Base-by-base conservation (phyloP, 2,329 filamentous ascomycete genomes). In the Aspergillus pseudoviridinutans region DNA sequence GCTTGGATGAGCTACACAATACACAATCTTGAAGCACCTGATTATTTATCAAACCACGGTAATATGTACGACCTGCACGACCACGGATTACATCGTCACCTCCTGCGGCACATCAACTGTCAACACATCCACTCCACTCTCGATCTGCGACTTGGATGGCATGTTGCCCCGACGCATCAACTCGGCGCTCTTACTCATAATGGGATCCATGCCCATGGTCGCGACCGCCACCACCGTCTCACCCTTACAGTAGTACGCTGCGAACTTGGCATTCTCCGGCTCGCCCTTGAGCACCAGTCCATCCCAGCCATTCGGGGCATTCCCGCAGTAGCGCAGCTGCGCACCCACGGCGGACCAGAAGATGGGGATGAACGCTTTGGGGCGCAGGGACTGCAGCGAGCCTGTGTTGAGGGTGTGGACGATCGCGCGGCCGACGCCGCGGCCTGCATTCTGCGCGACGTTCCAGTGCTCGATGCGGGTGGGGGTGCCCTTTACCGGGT, bases 391-490 rank as follows among this genome's bases (percentile, higher is more conserved):
- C 2, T 62, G 62, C 75, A 69, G 58, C 1, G 66, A 57, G 1
- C 62, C 54, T 6, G 64, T 60, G 20, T 58, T 64, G 25, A 63
- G 60, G 0, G 88, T 83, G 66, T 88, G 80, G 64, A 86, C 83
- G 68, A 99, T 96, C 66, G 90, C 85, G 53, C 81, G 81, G 1
- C 92, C 94, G 1, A 89, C 93, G 25, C 84, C 82, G 47, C 93
- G 89, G 2, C 94, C 94, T 1, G 90, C 82, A 69, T 97, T 97
- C 71, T 97, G 94, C 4, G 94, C 94, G 2, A 99, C 94, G 75
- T 97, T 93, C 94, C 94, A 99, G 74, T 99, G 94, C 80, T 99
- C 94, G 70, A 97, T 97, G 61, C 94, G 88, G 0, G 89, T 85
- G 20, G 83, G 82, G 49, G 81, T 82, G 61, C 90, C 91, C 4